Evolutionary conservation across 208 protist genomes (phyloP), one percentile per base, ranked within the genome.

Genomic region (Borovskyia barvae): DNA sequence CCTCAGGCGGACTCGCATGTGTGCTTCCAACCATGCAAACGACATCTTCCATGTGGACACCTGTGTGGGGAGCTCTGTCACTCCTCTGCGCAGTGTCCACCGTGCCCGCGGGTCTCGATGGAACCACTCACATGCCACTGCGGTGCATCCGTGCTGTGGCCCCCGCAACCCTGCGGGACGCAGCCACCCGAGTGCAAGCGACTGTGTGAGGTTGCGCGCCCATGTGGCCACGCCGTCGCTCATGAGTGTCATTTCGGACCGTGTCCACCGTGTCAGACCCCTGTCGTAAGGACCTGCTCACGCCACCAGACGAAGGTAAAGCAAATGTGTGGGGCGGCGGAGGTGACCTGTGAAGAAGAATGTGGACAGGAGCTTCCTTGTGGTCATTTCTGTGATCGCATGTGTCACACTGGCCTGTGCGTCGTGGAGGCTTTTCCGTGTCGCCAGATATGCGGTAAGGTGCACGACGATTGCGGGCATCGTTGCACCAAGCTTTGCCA

Each of bases 221-320:
- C 75, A 5, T 93, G 87, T 39, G 72, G 68, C 1, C 87, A 93
- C 60, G 49, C 45, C 14, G 50, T 57, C 8, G 42, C 28, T 9
- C 82, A 91, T 49, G 39, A n/a, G n/a, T 93, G 87, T 51, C 87
- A 93, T 68, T 86, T 75, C 49, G 87, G 80, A 36, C 74, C 82
- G 24, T 93, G 87, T 56, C 79, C 82, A 17, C 72, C 77, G 24
- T 93, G 87, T 52, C 42, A 43, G 41, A 54, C 56, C 42, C 72
- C 54, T 36, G 81, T 91, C 17, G n/a, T 43, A 37, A 56, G 62
- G 36, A 30, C 32, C 28, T 91, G 83, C 61, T 65, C 65, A 0
- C 72, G 86, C 8, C 77, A 77, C 30, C 77, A 89, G 60, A 49
- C 59, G 22, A 19, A 46, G 11, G 35, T 71, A 26, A 67, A 67